Percentiles rank a stretch among this genome's conserved stretches.
These are phyloP conservation scores for Orbilia blumenaviensis DNA, from an alignment of 2,329 filamentous ascomycete species.

Conservation along the genomic window DNA sequence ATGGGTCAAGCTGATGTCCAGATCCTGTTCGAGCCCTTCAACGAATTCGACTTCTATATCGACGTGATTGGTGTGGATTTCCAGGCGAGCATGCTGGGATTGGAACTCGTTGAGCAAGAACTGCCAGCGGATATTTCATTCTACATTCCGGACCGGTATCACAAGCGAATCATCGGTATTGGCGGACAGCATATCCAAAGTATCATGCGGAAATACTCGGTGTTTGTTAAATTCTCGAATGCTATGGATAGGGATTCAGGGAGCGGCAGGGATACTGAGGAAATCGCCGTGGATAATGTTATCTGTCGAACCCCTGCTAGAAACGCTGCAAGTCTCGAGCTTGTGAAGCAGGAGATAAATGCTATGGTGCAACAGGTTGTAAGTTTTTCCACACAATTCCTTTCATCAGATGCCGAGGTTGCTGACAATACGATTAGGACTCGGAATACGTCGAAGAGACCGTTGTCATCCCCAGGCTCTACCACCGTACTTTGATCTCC, in stretches of 20 bases:
- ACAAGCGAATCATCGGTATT: constrained; percentile 99
- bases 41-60: constrained; percentile 99
- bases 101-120: constrained; percentile 94
- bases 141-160: constrained; percentile 98
- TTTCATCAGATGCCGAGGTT: background rate
- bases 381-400: constrained; percentile 61
- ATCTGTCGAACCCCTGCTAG: constrained; percentile 97
- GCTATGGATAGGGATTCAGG: constrained; percentile 86
- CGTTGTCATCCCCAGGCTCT: constrained; percentile 70
- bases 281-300: constrained; percentile 98
- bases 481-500: constrained; percentile 91
- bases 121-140: constrained; percentile 99
- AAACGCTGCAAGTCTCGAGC: constrained; percentile 94
- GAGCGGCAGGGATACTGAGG: constrained; percentile 83
- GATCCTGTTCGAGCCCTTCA: constrained; percentile 98
- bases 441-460: constrained; percentile 69
- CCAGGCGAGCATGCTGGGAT: constrained; percentile 90
- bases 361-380: constrained; percentile 98
- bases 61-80: constrained; percentile 93
- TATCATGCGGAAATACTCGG: constrained; percentile 99
- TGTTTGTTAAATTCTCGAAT: constrained; percentile 99
- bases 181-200: constrained; percentile 98
- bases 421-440: constrained; percentile 67
- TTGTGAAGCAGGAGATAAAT: constrained; percentile 98
- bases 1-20: constrained; percentile 99